A percentile compares a stretch with the other conserved stretches of the same genome.
Evolutionary conservation across 2,329 filamentous ascomycete species (phyloP).

Genomic region (Grosmannia clavigera): DNA sequence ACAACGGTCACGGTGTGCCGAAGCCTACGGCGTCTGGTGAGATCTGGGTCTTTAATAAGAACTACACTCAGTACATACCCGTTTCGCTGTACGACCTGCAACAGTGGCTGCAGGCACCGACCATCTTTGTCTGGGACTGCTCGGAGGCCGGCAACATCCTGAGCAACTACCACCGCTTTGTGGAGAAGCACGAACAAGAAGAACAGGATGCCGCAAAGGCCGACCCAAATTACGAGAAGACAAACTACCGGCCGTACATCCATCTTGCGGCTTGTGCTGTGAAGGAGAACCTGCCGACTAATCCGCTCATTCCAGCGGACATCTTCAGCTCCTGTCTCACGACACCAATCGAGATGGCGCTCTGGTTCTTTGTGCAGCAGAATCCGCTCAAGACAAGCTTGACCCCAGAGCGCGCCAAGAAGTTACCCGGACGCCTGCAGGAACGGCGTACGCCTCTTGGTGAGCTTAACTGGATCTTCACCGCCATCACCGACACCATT

Average conservation of each 20-base stretch:
- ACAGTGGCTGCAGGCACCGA: conserved; percentile 89
- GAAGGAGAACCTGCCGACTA: conserved; percentile 88
- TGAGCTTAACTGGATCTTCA: conserved; percentile 98
- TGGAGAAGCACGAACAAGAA: conserved; percentile 88
- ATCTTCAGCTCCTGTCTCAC: conserved; percentile 93
- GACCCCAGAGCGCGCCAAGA: conserved; percentile 70
- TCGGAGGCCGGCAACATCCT: conserved; percentile 94
- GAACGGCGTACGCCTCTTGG: conserved; percentile 88
- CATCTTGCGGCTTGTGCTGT: conserved; percentile 85
- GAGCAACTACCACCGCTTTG: conserved; percentile 85
- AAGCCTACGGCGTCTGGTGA: conserved; percentile 92
- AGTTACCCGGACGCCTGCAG: conserved; percentile 81
- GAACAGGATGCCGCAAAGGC: conserved; percentile 63
- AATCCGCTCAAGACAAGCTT: conserved; percentile 63
- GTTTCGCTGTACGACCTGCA: conserved; percentile 92
- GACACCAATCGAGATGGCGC: conserved; percentile 92
- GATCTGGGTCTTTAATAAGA: conserved; percentile 99
- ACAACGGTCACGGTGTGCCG: conserved; percentile 95
- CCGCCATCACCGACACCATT: conserved; percentile 96
- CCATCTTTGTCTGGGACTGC: conserved; percentile 95
- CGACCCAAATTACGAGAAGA: conserved; percentile 76
- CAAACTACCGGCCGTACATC: conserved; percentile 57
- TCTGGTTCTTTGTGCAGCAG: conserved; percentile 92
- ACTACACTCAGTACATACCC: conserved; percentile 96
- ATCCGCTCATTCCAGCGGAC: conserved; percentile 84